A percentile compares a stretch with the other conserved stretches of the same genome.
Conservation (phyloP, 805 yeast genomes). For the Schizosaccharomyces japonicus region DNA sequence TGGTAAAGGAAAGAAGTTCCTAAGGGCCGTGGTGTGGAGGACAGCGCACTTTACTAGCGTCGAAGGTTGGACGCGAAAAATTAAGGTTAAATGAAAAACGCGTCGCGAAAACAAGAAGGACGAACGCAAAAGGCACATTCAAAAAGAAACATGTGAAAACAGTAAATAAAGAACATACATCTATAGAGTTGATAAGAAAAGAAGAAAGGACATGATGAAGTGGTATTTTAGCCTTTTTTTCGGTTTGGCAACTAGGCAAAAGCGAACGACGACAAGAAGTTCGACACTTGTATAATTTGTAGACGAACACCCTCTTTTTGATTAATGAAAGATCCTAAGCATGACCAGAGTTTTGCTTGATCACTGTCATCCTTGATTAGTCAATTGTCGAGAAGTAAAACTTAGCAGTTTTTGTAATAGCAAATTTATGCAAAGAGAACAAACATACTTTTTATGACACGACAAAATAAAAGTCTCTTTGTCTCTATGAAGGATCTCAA, state of each 20-base stretch:
- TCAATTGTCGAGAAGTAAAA: no score
- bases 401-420: not conserved
- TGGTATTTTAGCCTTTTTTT: not conserved
- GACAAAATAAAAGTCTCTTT: not conserved
- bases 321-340: not conserved
- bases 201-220: not conserved
- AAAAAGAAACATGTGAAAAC: not conserved
- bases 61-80: not conserved
- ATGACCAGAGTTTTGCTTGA: not conserved
- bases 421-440: no score
- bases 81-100: not conserved
- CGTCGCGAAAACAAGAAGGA: not conserved
- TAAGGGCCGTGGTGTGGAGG: not conserved
- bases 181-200: no score
- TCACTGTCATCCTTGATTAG: not conserved
- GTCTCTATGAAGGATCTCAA: not conserved
- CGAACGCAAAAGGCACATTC: not conserved
- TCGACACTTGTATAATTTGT: not conserved
- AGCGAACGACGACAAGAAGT: not conserved
- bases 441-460: not conserved
- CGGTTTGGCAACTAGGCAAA: not conserved
- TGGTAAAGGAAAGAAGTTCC: not conserved
- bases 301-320: not conserved
- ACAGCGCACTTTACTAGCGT: not conserved
- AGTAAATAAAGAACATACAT: not conserved